Evolutionary conservation across 371 early-diverging fungal species (phyloP), one percentile per base, ranked within the genome.

Genomic region (Mucor piriformis): DNA sequence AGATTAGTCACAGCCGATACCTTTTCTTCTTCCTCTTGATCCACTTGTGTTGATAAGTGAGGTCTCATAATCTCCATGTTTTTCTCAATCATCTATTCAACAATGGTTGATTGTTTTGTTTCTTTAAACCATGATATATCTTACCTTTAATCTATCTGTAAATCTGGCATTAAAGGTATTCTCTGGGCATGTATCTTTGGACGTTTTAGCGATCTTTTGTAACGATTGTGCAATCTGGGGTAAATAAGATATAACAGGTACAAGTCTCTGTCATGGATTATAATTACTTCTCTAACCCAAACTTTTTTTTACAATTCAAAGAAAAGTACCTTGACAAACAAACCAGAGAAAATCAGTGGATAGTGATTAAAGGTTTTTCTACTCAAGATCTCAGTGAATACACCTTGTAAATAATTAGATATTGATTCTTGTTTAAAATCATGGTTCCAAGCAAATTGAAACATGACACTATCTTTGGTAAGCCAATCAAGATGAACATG

Each of bases 341-440:
- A 10, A 38, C 25, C 35, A 15, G 44, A 50, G 23, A 67, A 67
- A 4, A 67, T 59, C 1, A 67, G 56, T 7, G 63, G 63, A 42
- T 63, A 67, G 4, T 21, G 8, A 21, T 32, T 8, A 29, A 43
- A 57, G n/a, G 48, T 52, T 21, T 37, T 56, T 50, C 24, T 34
- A 15, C 29, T 21, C 15, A 57, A 23, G 6, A 57, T 13, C 2
- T 3, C 3, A 0, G 5, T 25, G 1, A 57, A 15, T 15, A 34
- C 35, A 0, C 57, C 18, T 15, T 53, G 44, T 6, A 49, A 12
- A 18, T 58, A 58, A 0, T 50, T 32, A 20, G 25, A 11, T 12
- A 51, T 40, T 0, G 24, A 8, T 8, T 34, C 53, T 27, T 1
- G n/a, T 6, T 42, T 32, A 3, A 48, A 25, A 16, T 25, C 29